These are phyloP conservation scores for Pichia eremophila DNA, from an alignment of 805 yeast species.

Conservation along the genomic window DNA sequence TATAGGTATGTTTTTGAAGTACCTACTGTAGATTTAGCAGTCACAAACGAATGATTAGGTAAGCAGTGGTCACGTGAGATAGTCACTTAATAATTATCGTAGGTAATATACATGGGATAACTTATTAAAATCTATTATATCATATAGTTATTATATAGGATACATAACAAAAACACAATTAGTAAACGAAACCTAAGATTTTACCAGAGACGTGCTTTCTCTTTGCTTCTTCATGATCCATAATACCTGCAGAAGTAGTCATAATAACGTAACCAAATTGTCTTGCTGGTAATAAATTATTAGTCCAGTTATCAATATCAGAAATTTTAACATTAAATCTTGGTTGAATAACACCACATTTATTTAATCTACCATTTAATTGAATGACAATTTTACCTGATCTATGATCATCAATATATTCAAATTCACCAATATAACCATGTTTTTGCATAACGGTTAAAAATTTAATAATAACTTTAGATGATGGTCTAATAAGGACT, in stretches of 20 bases:
- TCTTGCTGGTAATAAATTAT: constrained; percentile 97
- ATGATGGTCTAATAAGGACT: constrained; percentile 95
- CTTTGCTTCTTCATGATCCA: constrained; percentile 99
- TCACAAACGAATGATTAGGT: too few species aligned
- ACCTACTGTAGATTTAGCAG: too few species aligned
- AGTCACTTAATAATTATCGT: too few species aligned
- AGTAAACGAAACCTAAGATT: constrained; percentile 96
- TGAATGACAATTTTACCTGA: constrained; percentile 95
- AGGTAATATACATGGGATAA: too few species aligned
- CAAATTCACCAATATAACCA: constrained; percentile 97
- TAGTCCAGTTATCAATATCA: constrained; percentile 98
- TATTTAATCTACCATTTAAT: constrained; percentile 96
- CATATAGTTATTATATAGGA: too few species aligned
- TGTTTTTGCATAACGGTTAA: constrained; percentile 95
- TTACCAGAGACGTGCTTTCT: constrained; percentile 99
- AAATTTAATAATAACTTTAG: constrained; percentile 96
- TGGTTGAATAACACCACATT: constrained; percentile 98
- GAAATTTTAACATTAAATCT: constrained; percentile 94
- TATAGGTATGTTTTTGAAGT: too few species aligned
- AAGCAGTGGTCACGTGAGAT: too few species aligned
- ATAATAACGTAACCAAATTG: constrained; percentile 97
- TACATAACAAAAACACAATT: constrained; percentile 17
- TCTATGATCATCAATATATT: constrained; percentile 98
- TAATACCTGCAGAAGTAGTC: constrained; percentile 98
- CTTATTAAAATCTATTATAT: too few species aligned